Conservation (phyloP, 2,329 filamentous ascomycete genomes). For the Beauveria sp. region DNA sequence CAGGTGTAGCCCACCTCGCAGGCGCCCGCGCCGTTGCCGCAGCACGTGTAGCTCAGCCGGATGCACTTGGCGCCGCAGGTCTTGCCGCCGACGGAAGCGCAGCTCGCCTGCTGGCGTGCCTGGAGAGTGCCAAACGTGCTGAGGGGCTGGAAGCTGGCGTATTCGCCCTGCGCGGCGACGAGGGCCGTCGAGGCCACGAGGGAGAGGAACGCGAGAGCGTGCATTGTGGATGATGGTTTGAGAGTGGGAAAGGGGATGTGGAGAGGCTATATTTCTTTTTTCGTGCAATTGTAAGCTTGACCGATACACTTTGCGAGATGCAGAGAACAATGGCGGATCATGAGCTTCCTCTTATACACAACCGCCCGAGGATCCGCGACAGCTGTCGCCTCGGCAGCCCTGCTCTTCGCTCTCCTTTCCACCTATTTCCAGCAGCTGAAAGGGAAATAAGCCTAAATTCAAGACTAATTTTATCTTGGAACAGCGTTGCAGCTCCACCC, state of each 20-base stretch:
- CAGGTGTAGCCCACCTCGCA: conserved; percentile 13
- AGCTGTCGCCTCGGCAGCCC: background rate
- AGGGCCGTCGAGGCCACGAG: conserved; percentile 1
- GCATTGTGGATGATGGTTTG: background rate
- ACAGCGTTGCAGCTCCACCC: background rate
- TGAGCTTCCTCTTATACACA: conserved; percentile 4
- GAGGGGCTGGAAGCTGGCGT: background rate
- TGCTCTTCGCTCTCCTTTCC: background rate
- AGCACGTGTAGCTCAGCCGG: conserved; percentile 13
- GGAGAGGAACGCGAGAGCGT: conserved; percentile 1
- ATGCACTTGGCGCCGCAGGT: conserved; percentile 16
- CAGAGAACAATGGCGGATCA: background rate
- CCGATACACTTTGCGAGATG: background rate
- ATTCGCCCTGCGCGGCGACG: conserved; percentile 4
- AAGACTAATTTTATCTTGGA: background rate
- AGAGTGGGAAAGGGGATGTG: background rate
- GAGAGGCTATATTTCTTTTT: background rate
- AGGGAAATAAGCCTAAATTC: background rate
- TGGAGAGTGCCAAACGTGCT: background rate
- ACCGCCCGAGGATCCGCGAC: background rate
- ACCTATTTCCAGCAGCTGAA: background rate
- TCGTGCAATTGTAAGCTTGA: too few species aligned
- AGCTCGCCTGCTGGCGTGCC: conserved; percentile 1
- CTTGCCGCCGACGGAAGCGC: conserved; percentile 7
- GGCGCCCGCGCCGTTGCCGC: conserved; percentile 14